Conservation (phyloP, 78 protist genomes). For the Dictyostelium capitatum region DNA sequence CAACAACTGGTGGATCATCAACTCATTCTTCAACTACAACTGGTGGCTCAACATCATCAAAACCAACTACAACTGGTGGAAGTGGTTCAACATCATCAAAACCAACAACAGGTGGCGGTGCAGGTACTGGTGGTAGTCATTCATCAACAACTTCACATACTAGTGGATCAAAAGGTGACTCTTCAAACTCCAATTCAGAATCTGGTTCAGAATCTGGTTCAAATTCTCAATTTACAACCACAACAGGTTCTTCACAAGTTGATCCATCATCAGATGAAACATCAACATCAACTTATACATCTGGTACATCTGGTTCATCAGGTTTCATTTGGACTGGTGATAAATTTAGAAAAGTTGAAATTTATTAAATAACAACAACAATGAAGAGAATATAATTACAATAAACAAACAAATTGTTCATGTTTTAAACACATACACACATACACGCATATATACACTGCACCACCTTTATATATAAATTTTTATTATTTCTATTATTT, state of each 20-base stretch:
- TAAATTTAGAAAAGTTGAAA: neutral
- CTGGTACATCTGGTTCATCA: conserved; percentile 16
- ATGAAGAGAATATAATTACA: neutral
- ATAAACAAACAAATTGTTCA: neutral
- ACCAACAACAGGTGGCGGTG: neutral
- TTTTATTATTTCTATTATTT: neutral
- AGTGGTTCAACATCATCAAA: neutral
- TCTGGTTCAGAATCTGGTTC: neutral
- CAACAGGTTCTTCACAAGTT: neutral
- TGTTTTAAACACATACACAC: too few species aligned
- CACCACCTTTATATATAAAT: too few species aligned
- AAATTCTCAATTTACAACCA: neutral
- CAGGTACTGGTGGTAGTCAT: neutral
- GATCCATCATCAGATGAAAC: conserved; percentile 6
- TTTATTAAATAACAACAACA: neutral
- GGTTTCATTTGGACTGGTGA: conserved; percentile 5
- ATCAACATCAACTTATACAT: neutral
- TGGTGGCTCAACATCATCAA: neutral
- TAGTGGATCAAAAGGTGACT: neutral
- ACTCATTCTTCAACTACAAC: neutral
- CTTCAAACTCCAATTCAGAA: neutral
- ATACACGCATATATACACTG: too few species aligned
- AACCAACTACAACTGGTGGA: conserved; percentile 4
- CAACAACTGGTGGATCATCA: conserved; percentile 21
- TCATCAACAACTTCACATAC: neutral